Conservation (phyloP, 441 rosid genomes). For the Monsonia emarginata region DNA sequence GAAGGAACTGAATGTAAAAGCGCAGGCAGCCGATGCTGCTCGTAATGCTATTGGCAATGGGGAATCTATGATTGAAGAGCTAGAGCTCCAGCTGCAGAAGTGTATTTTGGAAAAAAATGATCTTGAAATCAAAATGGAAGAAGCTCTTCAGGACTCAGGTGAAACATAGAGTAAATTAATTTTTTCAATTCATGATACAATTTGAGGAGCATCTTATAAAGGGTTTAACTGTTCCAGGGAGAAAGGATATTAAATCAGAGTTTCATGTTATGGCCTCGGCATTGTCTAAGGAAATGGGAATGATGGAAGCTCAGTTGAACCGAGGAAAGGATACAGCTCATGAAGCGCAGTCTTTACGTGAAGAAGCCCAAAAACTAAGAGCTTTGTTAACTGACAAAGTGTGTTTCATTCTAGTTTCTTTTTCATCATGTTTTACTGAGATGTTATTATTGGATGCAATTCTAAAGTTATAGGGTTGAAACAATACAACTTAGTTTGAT, state of each 20-base stretch:
- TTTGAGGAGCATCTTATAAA: slow-evolving; percentile 19
- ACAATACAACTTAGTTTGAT: neutral
- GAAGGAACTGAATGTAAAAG: slow-evolving; percentile 59
- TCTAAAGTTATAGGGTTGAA: neutral
- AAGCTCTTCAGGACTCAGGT: slow-evolving; percentile 87
- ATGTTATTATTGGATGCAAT: neutral
- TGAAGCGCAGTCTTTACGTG: slow-evolving; percentile 60
- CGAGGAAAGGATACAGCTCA: slow-evolving; percentile 83
- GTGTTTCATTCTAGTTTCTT: neutral
- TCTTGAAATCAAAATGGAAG: slow-evolving; percentile 77
- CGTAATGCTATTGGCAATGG: slow-evolving; percentile 36
- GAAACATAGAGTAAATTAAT: slow-evolving; percentile 15
- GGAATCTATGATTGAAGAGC: slow-evolving; percentile 58
- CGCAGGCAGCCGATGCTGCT: slow-evolving; percentile 64
- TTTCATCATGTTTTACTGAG: neutral
- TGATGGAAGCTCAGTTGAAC: slow-evolving; percentile 87
- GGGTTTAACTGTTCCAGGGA: slow-evolving; percentile 41
- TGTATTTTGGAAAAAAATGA: slow-evolving; percentile 77
- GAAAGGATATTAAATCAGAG: slow-evolving; percentile 78
- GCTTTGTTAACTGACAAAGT: slow-evolving; percentile 63
- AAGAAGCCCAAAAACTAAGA: slow-evolving; percentile 52
- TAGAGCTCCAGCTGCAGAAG: slow-evolving; percentile 65
- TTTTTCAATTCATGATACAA: slow-evolving; percentile 11
- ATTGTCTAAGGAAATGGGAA: slow-evolving; percentile 81
- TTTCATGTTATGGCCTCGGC: slow-evolving; percentile 82